Evolutionary conservation across 441 rosid species (phyloP).

Genomic region (Gossypium laxum): DNA sequence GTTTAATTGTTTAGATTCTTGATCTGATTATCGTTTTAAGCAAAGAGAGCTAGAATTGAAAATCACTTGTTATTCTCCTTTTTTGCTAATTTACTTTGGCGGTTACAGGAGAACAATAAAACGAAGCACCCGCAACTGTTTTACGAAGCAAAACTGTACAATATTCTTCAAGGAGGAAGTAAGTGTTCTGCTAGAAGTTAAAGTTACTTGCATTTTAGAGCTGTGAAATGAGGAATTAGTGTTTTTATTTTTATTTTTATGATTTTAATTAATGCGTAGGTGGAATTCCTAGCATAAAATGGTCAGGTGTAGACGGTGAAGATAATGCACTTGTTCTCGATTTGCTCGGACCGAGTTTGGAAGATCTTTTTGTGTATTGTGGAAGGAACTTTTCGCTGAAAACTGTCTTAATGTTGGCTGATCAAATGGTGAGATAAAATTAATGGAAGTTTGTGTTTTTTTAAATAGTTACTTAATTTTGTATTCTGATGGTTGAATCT

Average conservation of each 20-base stretch:
- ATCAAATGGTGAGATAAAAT: slow-evolving; percentile 35
- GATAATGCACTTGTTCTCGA: slow-evolving; percentile 49
- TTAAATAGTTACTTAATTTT: neutral
- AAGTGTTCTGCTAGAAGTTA: slow-evolving; percentile 12
- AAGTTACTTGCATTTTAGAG: neutral
- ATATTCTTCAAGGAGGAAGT: slow-evolving; percentile 44
- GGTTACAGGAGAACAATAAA: slow-evolving; percentile 45
- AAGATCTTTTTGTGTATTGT: slow-evolving; percentile 52
- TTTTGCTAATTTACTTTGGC: neutral
- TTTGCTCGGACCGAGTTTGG: slow-evolving; percentile 49
- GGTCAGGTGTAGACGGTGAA: slow-evolving; percentile 56
- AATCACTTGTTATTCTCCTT: neutral
- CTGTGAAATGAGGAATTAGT: neutral
- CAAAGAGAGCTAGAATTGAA: neutral
- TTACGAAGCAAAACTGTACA: slow-evolving; percentile 39
- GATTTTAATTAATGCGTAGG: slow-evolving; percentile 22
- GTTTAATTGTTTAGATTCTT: neutral
- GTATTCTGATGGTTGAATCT: neutral
- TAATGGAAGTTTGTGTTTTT: neutral
- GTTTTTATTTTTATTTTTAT: neutral
- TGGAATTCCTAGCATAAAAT: slow-evolving; percentile 44
- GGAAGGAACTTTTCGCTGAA: slow-evolving; percentile 57
- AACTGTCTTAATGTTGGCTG: slow-evolving; percentile 55
- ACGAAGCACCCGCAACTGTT: slow-evolving; percentile 61
- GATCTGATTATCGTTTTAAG: slow-evolving; percentile 11